Evolutionary conservation across 2,329 filamentous ascomycete species (phyloP).

Genomic region (Beauveria varroae): DNA sequence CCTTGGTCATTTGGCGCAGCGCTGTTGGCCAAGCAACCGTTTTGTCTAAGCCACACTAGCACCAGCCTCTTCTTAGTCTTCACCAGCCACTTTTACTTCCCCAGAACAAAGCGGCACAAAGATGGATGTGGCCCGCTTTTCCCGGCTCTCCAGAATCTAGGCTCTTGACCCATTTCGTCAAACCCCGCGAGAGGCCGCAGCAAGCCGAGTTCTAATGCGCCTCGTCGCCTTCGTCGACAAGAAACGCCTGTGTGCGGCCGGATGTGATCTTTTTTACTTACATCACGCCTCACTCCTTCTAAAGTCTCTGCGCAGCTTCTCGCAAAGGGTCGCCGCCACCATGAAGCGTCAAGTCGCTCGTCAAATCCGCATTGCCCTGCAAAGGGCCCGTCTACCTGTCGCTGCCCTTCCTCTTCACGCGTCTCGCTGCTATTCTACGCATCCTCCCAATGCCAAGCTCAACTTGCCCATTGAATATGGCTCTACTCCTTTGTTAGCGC

Average conservation of each 20-base stretch:
- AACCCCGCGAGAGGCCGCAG: conserved; percentile 27
- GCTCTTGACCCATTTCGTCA: conserved; percentile 14
- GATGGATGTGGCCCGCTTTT: neutral
- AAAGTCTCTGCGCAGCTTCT: conserved; percentile 7
- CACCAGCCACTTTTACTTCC: conserved; percentile 5
- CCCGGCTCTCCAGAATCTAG: neutral
- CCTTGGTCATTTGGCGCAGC: conserved; percentile 15
- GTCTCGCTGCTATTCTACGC: conserved; percentile 42
- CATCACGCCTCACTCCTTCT: conserved; percentile 7
- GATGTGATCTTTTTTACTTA: conserved; percentile 11
- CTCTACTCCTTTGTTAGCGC: conserved; percentile 71
- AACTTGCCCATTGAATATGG: conserved; percentile 87
- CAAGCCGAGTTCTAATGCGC: conserved; percentile 26
- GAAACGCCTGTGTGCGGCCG: conserved; percentile 8
- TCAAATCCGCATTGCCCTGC: conserved; percentile 23
- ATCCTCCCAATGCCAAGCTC: conserved; percentile 55
- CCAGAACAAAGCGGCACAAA: conserved; percentile 15
- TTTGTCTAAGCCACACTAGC: conserved; percentile 20
- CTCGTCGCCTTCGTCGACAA: conserved; percentile 11
- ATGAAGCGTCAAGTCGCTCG: conserved; percentile 28
- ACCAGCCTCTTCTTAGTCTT: conserved; percentile 2
- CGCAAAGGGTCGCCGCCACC: conserved; percentile 8
- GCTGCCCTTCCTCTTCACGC: conserved; percentile 7
- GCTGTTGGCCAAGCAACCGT: conserved; percentile 36
- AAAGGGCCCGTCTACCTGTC: conserved; percentile 11